Conservation (phyloP, 2,329 filamentous ascomycete genomes). For the Penicillium sp. region DNA sequence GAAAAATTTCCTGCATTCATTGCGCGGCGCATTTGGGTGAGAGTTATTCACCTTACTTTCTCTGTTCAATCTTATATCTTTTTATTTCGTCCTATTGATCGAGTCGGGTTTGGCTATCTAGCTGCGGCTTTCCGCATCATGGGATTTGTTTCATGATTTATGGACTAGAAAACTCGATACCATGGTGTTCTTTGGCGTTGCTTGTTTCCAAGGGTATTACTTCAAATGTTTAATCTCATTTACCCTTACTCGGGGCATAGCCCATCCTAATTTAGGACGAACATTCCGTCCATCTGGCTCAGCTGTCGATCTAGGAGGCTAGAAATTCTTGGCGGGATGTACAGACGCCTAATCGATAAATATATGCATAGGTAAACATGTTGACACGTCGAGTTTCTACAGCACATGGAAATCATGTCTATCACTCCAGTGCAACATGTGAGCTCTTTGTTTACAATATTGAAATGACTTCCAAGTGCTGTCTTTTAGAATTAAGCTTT, state of each 20-base stretch:
- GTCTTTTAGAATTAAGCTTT: too few species aligned
- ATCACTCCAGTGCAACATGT: too few species aligned
- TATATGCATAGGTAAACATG: neutral
- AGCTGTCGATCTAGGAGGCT: constrained; percentile 5
- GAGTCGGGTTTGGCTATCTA: neutral
- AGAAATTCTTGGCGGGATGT: neutral
- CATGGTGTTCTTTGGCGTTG: neutral
- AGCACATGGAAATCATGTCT: neutral
- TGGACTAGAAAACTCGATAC: constrained; percentile 1
- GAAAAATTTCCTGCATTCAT: neutral
- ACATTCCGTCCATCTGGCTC: constrained; percentile 8
- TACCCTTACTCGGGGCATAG: neutral
- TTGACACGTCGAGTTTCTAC: neutral
- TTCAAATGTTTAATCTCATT: neutral
- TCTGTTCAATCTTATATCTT: neutral
- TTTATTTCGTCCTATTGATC: neutral
- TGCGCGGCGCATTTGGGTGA: constrained; percentile 1
- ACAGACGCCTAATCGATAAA: neutral
- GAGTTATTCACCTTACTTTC: neutral
- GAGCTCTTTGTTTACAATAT: too few species aligned
- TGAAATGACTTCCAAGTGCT: too few species aligned
- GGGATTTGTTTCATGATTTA: neutral
- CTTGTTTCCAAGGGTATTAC: neutral
- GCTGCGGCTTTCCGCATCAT: neutral
- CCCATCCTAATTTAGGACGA: neutral